phyloP scores from a whole-genome alignment of 495 filamentous ascomycete species.

The Lasiosphaeria hispida region DNA sequence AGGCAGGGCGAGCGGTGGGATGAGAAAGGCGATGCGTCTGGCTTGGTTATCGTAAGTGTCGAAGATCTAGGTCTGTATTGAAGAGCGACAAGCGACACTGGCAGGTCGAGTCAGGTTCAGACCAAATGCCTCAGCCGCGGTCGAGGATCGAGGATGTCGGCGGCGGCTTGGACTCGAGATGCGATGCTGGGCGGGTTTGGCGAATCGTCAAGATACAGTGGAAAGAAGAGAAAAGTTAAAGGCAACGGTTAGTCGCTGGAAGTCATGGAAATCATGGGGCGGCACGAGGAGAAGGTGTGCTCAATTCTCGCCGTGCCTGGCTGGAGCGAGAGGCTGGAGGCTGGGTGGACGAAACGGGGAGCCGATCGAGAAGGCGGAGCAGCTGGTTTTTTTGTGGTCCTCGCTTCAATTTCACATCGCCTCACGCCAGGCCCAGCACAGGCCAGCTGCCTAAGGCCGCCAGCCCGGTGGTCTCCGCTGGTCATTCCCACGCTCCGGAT shows the following conservation, averaged over 20 bases:
- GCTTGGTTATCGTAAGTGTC: background rate
- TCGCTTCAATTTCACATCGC: slow-evolving; percentile 22
- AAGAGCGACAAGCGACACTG: slow-evolving; percentile 15
- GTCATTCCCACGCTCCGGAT: slow-evolving; percentile 10
- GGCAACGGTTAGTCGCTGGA: background rate
- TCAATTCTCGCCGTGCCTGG: slow-evolving; percentile 29
- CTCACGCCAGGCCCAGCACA: slow-evolving; percentile 7
- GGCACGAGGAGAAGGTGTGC: slow-evolving; percentile 16
- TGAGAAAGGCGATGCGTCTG: too few species aligned
- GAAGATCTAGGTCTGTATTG: background rate
- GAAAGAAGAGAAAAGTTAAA: slow-evolving; percentile 5
- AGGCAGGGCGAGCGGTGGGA: too few species aligned
- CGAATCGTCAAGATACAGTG: background rate
- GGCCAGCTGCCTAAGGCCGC: slow-evolving; percentile 7
- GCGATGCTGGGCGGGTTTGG: background rate
- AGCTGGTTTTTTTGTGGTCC: slow-evolving; percentile 27
- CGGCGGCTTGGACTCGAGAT: slow-evolving; percentile 2
- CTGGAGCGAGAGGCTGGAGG: slow-evolving; percentile 36
- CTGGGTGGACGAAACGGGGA: slow-evolving; percentile 26
- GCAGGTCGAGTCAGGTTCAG: slow-evolving; percentile 17
- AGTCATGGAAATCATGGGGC: slow-evolving; percentile 3
- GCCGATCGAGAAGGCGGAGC: slow-evolving; percentile 26
- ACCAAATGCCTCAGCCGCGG: slow-evolving; percentile 37
- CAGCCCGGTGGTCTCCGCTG: slow-evolving; percentile 1
- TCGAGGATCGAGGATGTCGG: slow-evolving; percentile 13